Conservation (phyloP, 1,284 basidiomycete genomes). For the Naganishia liquefaciens region DNA sequence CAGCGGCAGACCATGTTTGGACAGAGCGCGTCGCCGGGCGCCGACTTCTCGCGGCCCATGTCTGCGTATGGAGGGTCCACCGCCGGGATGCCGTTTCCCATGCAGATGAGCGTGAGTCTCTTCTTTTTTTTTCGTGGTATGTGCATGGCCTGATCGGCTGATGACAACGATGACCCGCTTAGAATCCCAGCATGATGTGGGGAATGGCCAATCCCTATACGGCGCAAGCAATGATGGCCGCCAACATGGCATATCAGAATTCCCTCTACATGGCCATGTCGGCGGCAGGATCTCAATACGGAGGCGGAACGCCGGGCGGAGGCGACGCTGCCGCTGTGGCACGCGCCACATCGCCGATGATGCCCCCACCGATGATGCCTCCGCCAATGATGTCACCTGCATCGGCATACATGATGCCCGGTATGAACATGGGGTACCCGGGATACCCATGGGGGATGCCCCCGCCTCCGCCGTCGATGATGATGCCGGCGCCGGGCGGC, state of each 20-base stretch:
- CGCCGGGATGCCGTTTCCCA: conserved; percentile 36
- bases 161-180: too few species aligned
- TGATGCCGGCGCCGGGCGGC: background rate
- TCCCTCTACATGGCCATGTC: conserved; percentile 82
- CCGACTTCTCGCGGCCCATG: conserved; percentile 50
- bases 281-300: conserved; percentile 65
- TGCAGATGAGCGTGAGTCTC: conserved; percentile 35
- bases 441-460: conserved; percentile 22
- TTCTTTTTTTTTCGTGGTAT: too few species aligned
- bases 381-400: conserved; percentile 26
- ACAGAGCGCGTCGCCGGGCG: conserved; percentile 34
- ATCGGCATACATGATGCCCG: conserved; percentile 5
- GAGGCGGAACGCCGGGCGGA: background rate
- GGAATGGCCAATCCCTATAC: conserved; percentile 63
- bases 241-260: conserved; percentile 77
- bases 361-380: conserved; percentile 15
- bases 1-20: conserved; percentile 75
- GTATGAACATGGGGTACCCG: conserved; percentile 22
- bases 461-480: background rate
- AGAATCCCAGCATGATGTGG: conserved; percentile 42
- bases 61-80: conserved; percentile 38
- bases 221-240: conserved; percentile 79
- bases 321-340: background rate
- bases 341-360: conserved; percentile 14
- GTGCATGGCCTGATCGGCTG: background rate